These are phyloP conservation scores for Parascedosporium putredinis DNA, from an alignment of 2,329 filamentous ascomycete species.

Conservation along the genomic window DNA sequence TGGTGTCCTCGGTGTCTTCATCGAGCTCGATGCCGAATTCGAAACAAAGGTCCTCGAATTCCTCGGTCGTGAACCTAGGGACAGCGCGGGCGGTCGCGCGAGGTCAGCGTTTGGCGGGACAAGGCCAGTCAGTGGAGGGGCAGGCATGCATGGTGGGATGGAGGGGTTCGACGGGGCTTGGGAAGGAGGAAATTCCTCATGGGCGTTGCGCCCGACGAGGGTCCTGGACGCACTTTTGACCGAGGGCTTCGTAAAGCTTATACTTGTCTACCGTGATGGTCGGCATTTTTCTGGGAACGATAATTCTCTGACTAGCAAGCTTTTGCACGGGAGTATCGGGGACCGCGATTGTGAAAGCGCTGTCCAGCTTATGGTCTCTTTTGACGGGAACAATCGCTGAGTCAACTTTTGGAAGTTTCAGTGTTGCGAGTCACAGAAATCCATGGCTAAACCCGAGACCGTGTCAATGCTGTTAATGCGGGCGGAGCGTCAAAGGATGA, in stretches of 20 bases:
- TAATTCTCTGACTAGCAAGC: neutral
- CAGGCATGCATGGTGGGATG: constrained; percentile 9
- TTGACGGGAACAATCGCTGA: constrained; percentile 1
- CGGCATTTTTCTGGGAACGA: constrained; percentile 52
- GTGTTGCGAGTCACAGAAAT: neutral
- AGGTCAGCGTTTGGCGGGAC: constrained; percentile 6
- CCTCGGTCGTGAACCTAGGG: constrained; percentile 71
- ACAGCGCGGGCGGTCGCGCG: constrained; percentile 3
- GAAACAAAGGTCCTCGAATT: constrained; percentile 97
- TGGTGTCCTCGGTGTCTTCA: constrained; percentile 70
- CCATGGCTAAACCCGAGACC: too few relatives aligned
- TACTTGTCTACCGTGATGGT: constrained; percentile 96
- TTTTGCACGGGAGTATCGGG: neutral
- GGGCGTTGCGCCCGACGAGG: constrained; percentile 12
- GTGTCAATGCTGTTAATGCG: too few relatives aligned
- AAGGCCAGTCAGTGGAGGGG: neutral
- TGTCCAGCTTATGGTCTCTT: neutral
- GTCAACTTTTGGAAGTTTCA: neutral
- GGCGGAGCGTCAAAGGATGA: constrained; percentile 3
- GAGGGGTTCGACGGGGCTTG: constrained; percentile 14
- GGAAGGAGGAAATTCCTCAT: constrained; percentile 9
- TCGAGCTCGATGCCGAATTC: constrained; percentile 97
- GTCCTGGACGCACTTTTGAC: constrained; percentile 58
- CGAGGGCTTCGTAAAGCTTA: constrained; percentile 85
- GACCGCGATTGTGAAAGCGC: neutral